phyloP scores from a whole-genome alignment of 1,284 basidiomycete species.

The Neolentinus lepideus region DNA sequence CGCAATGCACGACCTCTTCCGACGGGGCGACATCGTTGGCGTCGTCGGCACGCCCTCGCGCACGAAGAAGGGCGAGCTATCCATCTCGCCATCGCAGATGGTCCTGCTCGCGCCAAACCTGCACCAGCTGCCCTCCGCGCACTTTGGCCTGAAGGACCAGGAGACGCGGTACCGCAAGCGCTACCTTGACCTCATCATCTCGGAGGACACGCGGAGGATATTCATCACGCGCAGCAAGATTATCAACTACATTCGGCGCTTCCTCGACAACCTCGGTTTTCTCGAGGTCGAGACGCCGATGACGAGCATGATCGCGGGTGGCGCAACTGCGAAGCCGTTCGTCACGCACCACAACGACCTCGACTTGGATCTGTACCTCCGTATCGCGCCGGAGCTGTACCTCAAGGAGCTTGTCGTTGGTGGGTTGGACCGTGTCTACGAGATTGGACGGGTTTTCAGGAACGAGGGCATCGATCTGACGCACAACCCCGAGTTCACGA shows the following conservation, averaged over 20 bases:
- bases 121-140: constrained; percentile 89
- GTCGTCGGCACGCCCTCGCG: constrained; percentile 86
- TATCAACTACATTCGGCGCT: constrained; percentile 89
- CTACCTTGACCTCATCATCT: constrained; percentile 97
- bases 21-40: constrained; percentile 94
- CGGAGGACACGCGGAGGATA: constrained; percentile 83
- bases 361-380: constrained; percentile 95
- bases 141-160: constrained; percentile 92
- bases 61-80: constrained; percentile 95
- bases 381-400: constrained; percentile 96
- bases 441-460: constrained; percentile 97
- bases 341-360: constrained; percentile 99
- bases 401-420: constrained; percentile 98
- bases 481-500: constrained; percentile 96
- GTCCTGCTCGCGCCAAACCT: constrained; percentile 92
- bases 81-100: constrained; percentile 80
- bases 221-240: constrained; percentile 88
- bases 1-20: constrained; percentile 80
- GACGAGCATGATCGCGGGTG: constrained; percentile 95
- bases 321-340: constrained; percentile 98
- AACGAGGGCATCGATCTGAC: constrained; percentile 99
- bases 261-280: constrained; percentile 90
- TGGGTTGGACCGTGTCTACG: constrained; percentile 95
- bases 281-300: constrained; percentile 99
- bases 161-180: constrained; percentile 98